Evolutionary conservation across 2,329 filamentous ascomycete genomes (phyloP), one percentile per base, ranked within the genome.

Genomic region (Cercospora sp.): DNA sequence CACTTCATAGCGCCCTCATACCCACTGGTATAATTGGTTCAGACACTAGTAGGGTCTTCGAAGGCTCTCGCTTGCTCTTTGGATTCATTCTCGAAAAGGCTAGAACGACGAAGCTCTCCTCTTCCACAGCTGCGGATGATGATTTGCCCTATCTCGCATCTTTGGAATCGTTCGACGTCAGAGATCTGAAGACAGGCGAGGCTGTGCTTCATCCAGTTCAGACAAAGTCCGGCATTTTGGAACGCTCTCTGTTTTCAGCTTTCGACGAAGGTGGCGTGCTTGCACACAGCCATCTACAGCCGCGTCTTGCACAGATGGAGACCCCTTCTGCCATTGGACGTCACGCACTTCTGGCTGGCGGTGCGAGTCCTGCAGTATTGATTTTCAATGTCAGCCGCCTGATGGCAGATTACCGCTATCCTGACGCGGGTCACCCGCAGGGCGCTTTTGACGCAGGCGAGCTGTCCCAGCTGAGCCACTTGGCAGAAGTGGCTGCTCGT

Each of bases 81-180:
- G 78, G 78, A n/a, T 75, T 79, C 43, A 69, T 80, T 21, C 68
- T 79, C 2, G 78, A 79, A 65, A 79, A 78, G 66, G 77, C 74
- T 26, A 75, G 68, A 2, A 65, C 58, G 12, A 10, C 71, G 43
- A 75, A 71, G 58, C 66, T 74, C 18, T 57, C 65, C 8, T 7
- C 21, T 28, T 61, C 59, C n/a, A 61, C 66, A 5, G 43, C 75
- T 10, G 68, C 69, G n/a, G 61, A 72, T 3, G 61, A 71, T 2
- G 60, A 58, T 12, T 43, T 69, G 30, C 71, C 74, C 7, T 78
- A 77, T 61, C 69, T 77, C 16, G 37, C 66, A n/a, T 70, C 74
- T 0, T 72, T 77, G 58, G 66, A 73, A 53, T 71, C 72, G 3
- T 34, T 78, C 32, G 75, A 79, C 59, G 66, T 79, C 40, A 74